phyloP scores from a whole-genome alignment of 1,284 basidiomycete genomes.

The Ustilago crameri region DNA sequence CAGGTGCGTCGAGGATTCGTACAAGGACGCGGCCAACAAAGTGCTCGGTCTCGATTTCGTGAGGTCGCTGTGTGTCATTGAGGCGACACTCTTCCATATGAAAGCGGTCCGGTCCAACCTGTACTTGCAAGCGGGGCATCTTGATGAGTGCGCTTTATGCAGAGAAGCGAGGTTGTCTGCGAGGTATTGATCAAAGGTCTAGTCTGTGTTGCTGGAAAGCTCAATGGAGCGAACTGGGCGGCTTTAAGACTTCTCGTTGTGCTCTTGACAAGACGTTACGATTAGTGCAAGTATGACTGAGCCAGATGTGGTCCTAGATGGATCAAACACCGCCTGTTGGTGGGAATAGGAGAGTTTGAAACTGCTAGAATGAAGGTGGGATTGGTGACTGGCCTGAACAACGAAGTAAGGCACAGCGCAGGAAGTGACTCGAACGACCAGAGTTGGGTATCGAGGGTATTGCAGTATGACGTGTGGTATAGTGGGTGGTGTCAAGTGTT shows the following conservation, averaged over 20 bases:
- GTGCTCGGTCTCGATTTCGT: slow-evolving; percentile 69
- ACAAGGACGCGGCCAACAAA: slow-evolving; percentile 70
- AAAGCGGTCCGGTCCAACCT: slow-evolving; percentile 68
- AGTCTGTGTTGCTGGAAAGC: too few species aligned
- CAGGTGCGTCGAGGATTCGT: slow-evolving; percentile 68
- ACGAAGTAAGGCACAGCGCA: neutral
- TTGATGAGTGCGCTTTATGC: neutral
- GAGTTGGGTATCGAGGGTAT: neutral
- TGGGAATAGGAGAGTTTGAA: slow-evolving; percentile 3
- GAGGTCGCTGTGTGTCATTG: slow-evolving; percentile 67
- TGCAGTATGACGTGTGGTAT: neutral
- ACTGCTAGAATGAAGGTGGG: slow-evolving; percentile 1
- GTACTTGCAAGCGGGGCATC: slow-evolving; percentile 66
- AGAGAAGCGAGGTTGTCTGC: neutral
- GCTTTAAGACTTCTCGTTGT: too few species aligned
- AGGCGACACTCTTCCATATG: slow-evolving; percentile 66
- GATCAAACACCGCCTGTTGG: slow-evolving; percentile 8
- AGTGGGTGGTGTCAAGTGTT: neutral
- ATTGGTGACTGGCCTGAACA: neutral
- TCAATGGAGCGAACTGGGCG: too few species aligned
- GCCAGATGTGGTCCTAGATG: too few species aligned
- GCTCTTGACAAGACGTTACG: too few species aligned
- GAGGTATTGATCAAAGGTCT: too few species aligned
- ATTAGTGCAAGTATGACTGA: too few species aligned
- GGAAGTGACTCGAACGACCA: neutral